Evolutionary conservation across 2,329 filamentous ascomycete species (phyloP).

Genomic region (Thielaviopsis ethacetica): DNA sequence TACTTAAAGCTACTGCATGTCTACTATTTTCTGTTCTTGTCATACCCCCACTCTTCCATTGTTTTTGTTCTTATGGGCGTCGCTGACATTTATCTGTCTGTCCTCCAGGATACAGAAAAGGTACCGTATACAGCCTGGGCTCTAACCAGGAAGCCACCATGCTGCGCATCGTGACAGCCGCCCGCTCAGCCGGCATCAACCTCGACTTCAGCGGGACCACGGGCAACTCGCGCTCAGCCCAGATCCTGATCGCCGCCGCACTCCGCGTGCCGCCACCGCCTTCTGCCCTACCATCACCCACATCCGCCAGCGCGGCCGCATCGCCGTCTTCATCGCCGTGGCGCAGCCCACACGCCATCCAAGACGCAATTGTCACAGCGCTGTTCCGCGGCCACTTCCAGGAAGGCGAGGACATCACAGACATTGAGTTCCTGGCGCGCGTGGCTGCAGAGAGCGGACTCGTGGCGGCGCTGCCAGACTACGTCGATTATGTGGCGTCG

Average conservation of each 20-base stretch:
- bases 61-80: not conserved
- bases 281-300: conserved; percentile 5
- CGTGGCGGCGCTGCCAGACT: conserved; percentile 14
- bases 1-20: no score
- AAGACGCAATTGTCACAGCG: conserved; percentile 25
- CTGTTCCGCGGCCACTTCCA: conserved; percentile 29
- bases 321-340: conserved; percentile 2
- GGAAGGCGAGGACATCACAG: conserved; percentile 25
- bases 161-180: conserved; percentile 19
- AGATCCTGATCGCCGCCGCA: conserved; percentile 30
- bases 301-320: conserved; percentile 11
- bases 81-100: not conserved
- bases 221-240: conserved; percentile 28
- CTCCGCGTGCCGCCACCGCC: conserved; percentile 19
- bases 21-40: not conserved
- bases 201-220: conserved; percentile 26
- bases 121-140: conserved; percentile 20
- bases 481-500: not conserved
- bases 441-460: conserved; percentile 20
- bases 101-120: conserved; percentile 21
- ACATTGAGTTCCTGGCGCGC: conserved; percentile 22
- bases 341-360: conserved; percentile 13
- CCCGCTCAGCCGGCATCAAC: conserved; percentile 21
- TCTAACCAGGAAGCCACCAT: conserved; percentile 18
- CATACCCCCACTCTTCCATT: not conserved